Conservation (phyloP, 2,329 filamentous ascomycete species). For the Penicillium sp. region DNA sequence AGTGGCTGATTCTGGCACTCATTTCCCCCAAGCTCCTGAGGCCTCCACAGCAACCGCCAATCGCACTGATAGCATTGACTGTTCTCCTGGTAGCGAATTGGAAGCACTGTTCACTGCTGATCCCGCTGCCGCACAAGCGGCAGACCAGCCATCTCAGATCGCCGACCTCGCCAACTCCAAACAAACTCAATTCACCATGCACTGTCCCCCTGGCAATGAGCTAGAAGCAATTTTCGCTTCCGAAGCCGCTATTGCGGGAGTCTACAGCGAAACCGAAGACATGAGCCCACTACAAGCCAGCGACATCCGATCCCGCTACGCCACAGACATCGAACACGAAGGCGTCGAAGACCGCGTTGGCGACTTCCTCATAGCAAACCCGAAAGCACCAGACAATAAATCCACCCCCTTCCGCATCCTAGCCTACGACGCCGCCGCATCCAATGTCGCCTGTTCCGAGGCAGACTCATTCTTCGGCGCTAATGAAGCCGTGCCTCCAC, state of each 20-base stretch:
- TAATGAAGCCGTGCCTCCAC: conserved; percentile 29
- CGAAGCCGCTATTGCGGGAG: conserved; percentile 1
- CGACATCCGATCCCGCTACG: conserved; percentile 17
- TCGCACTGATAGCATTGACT: conserved; percentile 4
- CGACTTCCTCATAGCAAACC: conserved; percentile 12
- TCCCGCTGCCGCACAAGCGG: background rate
- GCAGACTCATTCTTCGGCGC: conserved; percentile 37
- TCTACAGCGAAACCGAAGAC: conserved; percentile 3
- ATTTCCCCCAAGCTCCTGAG: background rate
- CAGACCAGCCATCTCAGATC: background rate
- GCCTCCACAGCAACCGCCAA: background rate
- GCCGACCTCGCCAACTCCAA: background rate
- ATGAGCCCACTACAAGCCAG: conserved; percentile 5
- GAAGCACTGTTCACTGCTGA: conserved; percentile 1
- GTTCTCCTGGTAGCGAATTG: conserved; percentile 10
- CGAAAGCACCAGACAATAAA: background rate
- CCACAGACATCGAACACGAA: conserved; percentile 2
- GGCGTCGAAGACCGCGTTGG: conserved; percentile 12
- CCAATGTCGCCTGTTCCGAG: conserved; percentile 35
- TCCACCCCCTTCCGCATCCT: conserved; percentile 39
- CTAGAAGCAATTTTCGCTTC: conserved; percentile 13
- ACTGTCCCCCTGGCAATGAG: conserved; percentile 18
- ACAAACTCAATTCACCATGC: conserved; percentile 7
- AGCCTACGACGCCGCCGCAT: conserved; percentile 40
- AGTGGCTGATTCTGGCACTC: background rate